Evolutionary conservation across 805 yeast species (phyloP), one percentile per base, ranked within the genome.

Genomic region (Cyberlindnera galapagoensis): DNA sequence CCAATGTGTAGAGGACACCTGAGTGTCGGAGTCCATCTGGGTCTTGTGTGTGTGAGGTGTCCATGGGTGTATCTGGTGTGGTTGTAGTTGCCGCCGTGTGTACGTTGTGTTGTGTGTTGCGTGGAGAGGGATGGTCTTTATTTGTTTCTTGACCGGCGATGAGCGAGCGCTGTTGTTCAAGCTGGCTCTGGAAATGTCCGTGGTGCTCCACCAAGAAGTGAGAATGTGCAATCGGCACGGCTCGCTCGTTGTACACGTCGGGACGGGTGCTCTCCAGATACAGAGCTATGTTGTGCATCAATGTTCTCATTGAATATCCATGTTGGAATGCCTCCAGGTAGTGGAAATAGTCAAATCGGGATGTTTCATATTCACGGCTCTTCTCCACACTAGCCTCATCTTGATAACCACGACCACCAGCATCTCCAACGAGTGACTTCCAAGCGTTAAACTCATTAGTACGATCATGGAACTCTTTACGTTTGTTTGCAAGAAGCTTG

Each of bases 261-360:
- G n/a, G n/a, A n/a, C n/a, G n/a, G n/a, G n/a, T n/a, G n/a, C n/a
- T n/a, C 24, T 43, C 38, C 7, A 44, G 21, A 13, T 36, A 40
- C 4, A 24, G n/a, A 3, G 40, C 38, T 9, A 43, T 23, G 19
- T 33, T 36, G 27, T 33, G 21, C 3, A 44, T 27, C 21, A 46
- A 16, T 20, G 34, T 35, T 22, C 55, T 36, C 10, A 49, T 34
- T 3, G 39, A 23, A n/a, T 36, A 24, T 3, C 58, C 58, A 24
- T 48, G 44, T 24, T 38, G 41, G 25, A 44, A 45, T 17, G 41
- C 49, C 30, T 44, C 61, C 30, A 71, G 46, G 24, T 57, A 60
- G 39, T 63, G 65, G 44, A 63, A 54, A 47, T 71, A 71, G 31
- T 68, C 71, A 33, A 65, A 59, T 35, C 71, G 63, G 9, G 62